Percentiles rank a stretch among this genome's conserved stretches.
These are phyloP conservation scores for Cystobasidium pallidum DNA, from an alignment of 1,284 basidiomycete species.

Conservation along the genomic window DNA sequence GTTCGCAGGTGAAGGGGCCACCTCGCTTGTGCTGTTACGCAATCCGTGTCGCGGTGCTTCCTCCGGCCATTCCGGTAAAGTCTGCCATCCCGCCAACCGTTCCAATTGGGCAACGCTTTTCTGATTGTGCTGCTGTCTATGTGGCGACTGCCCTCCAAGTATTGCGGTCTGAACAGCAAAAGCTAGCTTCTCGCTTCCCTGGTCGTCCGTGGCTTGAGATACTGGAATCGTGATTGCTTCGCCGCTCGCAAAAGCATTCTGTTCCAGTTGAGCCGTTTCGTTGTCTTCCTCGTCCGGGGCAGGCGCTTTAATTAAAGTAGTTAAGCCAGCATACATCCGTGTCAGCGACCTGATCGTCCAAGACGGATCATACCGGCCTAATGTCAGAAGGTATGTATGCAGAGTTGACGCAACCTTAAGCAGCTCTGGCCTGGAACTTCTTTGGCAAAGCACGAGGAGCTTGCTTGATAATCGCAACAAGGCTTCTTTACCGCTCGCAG, in stretches of 20 bases:
- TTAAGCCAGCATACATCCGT: conserved; percentile 73
- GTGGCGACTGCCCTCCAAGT: neutral
- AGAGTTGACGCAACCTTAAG: conserved; percentile 57
- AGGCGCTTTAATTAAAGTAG: conserved; percentile 55
- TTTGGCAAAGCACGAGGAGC: conserved; percentile 69
- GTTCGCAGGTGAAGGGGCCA: neutral
- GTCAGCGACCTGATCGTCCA: conserved; percentile 88
- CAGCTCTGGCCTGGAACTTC: conserved; percentile 51
- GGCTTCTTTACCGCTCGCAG: conserved; percentile 73
- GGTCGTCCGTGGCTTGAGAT: neutral
- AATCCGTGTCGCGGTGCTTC: conserved; percentile 8
- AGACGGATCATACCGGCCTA: conserved; percentile 83
- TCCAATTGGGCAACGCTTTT: neutral
- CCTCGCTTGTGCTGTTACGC: conserved; percentile 5
- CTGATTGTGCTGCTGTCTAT: neutral
- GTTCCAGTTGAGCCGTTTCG: conserved; percentile 40
- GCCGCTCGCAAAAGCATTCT: conserved; percentile 49
- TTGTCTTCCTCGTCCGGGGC: neutral
- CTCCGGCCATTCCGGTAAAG: conserved; percentile 26
- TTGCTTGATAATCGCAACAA: conserved; percentile 80
- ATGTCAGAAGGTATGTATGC: conserved; percentile 71
- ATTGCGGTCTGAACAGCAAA: neutral
- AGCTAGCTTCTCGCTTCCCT: neutral
- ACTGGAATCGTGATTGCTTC: conserved; percentile 43
- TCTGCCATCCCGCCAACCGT: conserved; percentile 19